Evolutionary conservation across 352 stramenopile genomes (phyloP).

Genomic region (Blastocystis sp.): DNA sequence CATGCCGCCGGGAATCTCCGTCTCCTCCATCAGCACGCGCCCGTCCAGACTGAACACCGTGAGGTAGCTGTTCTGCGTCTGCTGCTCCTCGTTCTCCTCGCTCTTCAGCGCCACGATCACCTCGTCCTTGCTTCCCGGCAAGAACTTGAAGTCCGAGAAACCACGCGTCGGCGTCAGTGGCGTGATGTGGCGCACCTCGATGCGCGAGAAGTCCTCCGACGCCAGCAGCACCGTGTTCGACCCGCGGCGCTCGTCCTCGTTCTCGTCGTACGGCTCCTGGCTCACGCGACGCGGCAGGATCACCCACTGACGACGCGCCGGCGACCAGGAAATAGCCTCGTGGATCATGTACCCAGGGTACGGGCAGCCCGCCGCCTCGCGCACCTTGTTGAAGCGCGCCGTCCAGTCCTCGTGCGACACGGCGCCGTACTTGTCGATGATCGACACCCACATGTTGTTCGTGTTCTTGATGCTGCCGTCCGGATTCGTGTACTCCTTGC

Average conservation of each 20-base stretch:
- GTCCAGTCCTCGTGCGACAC: slow-evolving; percentile 87
- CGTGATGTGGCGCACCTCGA: slow-evolving; percentile 80
- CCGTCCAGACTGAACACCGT: slow-evolving; percentile 86
- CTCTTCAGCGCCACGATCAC: slow-evolving; percentile 89
- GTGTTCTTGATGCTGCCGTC: slow-evolving; percentile 86
- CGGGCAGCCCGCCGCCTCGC: slow-evolving; percentile 81
- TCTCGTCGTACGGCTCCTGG: slow-evolving; percentile 88
- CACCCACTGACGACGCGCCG: slow-evolving; percentile 89
- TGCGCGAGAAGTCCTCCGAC: slow-evolving; percentile 82
- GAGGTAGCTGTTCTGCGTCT: slow-evolving; percentile 79
- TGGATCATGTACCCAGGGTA: slow-evolving; percentile 91
- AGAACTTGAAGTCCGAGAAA: slow-evolving; percentile 90
- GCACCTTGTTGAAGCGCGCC: slow-evolving; percentile 85
- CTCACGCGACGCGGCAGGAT: slow-evolving; percentile 92
- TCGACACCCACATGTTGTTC: slow-evolving; percentile 92
- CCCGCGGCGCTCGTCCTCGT: slow-evolving; percentile 86
- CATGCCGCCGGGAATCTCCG: slow-evolving; percentile 80
- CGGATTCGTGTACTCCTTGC: slow-evolving; percentile 87
- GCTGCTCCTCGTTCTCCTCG: slow-evolving; percentile 82
- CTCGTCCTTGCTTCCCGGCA: slow-evolving; percentile 81
- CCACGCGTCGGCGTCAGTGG: slow-evolving; percentile 80
- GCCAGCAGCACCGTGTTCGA: slow-evolving; percentile 84
- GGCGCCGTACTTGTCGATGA: slow-evolving; percentile 81
- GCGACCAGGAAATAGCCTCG: slow-evolving; percentile 93
- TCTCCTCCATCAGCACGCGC: slow-evolving; percentile 84